These are phyloP conservation scores for Chenopodium album DNA, from an alignment of 148 eudicot genomes.

Conservation along the genomic window DNA sequence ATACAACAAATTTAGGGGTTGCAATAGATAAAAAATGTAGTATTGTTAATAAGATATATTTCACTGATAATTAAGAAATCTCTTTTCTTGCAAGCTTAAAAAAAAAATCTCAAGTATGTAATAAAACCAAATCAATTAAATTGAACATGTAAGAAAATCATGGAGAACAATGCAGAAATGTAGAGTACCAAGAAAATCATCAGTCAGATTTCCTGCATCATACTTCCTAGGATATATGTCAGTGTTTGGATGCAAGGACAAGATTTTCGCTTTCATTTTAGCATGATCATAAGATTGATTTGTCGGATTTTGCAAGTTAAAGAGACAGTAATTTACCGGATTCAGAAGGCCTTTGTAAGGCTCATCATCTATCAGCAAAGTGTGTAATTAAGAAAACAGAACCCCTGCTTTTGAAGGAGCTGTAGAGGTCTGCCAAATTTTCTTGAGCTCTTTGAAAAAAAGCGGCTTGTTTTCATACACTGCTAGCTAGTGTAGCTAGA, in stretches of 20 bases:
- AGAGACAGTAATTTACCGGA: conserved; percentile 29
- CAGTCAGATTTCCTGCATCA: conserved; percentile 9
- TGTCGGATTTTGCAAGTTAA: no score
- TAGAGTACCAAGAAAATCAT: not conserved
- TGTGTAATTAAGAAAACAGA: conserved; percentile 32
- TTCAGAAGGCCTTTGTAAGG: conserved; percentile 39
- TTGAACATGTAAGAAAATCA: no score
- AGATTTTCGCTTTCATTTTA: no score
- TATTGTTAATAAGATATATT: no score
- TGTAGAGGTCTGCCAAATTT: conserved; percentile 29
- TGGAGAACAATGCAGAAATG: no score
- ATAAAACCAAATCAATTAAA: no score
- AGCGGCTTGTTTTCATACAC: conserved; percentile 30
- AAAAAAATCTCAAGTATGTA: no score
- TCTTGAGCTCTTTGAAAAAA: conserved; percentile 37
- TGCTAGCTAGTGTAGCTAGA: no score
- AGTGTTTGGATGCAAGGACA: conserved; percentile 41
- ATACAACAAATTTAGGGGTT: no score
- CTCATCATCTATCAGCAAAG: conserved; percentile 45
- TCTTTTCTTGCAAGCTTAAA: no score
- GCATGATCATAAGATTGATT: not conserved
- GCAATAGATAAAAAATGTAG: no score
- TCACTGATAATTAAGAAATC: no score
- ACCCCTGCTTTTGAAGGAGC: not conserved
- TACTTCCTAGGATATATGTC: conserved; percentile 36